Conservation (phyloP, 108 stramenopile species). For the Chaetoceros tenuissimus region DNA sequence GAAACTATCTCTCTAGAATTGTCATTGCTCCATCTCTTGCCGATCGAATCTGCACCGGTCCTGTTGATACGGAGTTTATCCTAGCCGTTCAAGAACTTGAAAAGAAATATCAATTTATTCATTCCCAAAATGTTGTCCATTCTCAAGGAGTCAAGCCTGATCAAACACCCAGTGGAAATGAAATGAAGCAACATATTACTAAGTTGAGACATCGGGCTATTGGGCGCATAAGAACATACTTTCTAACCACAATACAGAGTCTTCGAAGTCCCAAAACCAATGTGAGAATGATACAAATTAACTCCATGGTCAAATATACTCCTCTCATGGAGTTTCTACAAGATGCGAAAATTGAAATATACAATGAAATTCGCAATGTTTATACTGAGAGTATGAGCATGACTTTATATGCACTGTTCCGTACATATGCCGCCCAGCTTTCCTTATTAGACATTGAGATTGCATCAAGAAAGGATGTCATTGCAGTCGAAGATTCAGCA, state of each 20-base stretch:
- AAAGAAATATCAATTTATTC: conserved; percentile 74
- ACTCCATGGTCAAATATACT: conserved; percentile 84
- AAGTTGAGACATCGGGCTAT: conserved; percentile 86
- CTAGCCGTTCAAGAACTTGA: conserved; percentile 86
- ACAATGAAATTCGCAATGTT: conserved; percentile 79
- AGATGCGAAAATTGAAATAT: conserved; percentile 80
- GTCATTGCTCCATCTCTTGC: conserved; percentile 84
- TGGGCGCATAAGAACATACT: conserved; percentile 77
- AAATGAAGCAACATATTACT: conserved; percentile 82
- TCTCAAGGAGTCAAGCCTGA: conserved; percentile 59
- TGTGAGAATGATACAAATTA: conserved; percentile 93
- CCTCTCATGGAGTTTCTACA: conserved; percentile 84
- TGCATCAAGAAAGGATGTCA: conserved; percentile 86
- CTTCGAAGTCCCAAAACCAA: conserved; percentile 85
- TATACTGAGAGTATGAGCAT: conserved; percentile 95
- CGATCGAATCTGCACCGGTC: conserved; percentile 78
- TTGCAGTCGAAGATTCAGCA: conserved; percentile 90
- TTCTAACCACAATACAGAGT: conserved; percentile 63
- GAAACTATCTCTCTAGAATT: conserved; percentile 84
- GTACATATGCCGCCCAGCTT: conserved; percentile 93
- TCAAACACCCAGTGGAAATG: conserved; percentile 81
- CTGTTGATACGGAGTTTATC: conserved; percentile 80
- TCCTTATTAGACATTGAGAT: conserved; percentile 77
- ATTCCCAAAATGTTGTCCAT: conserved; percentile 34
- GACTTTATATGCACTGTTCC: conserved; percentile 85